Evolutionary conservation across 2,329 filamentous ascomycete species (phyloP), one percentile per base, ranked within the genome.

Genomic region (Sclerotinia borealis): DNA sequence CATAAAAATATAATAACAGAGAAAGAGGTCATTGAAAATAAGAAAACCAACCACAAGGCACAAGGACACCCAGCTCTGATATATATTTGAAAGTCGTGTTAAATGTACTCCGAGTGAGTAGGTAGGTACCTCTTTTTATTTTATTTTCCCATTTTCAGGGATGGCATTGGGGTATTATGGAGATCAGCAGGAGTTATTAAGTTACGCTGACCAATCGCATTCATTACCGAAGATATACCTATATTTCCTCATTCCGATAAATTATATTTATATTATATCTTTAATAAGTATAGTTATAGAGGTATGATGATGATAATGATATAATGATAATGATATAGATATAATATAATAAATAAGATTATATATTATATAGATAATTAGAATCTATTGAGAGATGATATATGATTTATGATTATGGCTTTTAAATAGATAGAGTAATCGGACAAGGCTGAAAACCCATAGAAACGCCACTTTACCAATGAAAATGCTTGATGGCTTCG

Each of bases 151-250:
- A n/a, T 17, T 41, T 51, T 54, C 36, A 51, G 31, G 49, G 65
- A 67, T 63, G 52, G 66, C 65, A 69, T 70, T 71, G 49, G 63
- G 59, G 59, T 37, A 37, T 64, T 37, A 55, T 27, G 37, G 37
- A 56, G 52, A 56, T 56, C 52, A 31, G 52, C 37, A 55, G 37
- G 52, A 43, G 19, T 43, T 56, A 34, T 34, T 13, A 13, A 25
- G 17, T 45, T 45, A 13, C 8, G 27, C 39, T 56, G 54, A 45
- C 39, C 54, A 56, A 56, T 56, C 19, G n/a, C 25, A 56, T 56
- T 11, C 10, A 55, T n/a, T 31, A n/a, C 37, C 52, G 27, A 29
- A n/a, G 22, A 41, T 55, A n/a, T 29, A n/a, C n/a, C n/a, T n/a
- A n/a, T n/a, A n/a, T 41, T 47, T 27, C 22, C 19, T 36, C 15